These are phyloP conservation scores for Solanum virginianum DNA, from an alignment of 257 asterid species.

Conservation along the genomic window DNA sequence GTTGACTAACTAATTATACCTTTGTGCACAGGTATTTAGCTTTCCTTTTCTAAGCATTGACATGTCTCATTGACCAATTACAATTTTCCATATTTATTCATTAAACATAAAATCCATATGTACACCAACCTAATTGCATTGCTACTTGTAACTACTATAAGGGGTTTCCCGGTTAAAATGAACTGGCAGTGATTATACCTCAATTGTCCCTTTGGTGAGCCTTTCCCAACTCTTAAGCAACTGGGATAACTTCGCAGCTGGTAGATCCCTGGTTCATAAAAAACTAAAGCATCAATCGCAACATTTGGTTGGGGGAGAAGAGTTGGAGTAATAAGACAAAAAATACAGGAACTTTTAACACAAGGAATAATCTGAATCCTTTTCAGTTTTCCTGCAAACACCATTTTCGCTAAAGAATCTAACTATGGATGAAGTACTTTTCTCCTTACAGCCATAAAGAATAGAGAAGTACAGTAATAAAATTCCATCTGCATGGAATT, in stretches of 20 bases:
- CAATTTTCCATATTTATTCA: background rate
- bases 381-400: background rate
- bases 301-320: background rate
- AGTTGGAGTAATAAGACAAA: background rate
- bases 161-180: background rate
- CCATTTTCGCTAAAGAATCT: background rate
- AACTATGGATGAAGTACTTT: background rate
- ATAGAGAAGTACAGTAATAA: background rate
- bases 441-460: background rate
- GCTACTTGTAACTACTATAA: background rate
- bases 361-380: background rate
- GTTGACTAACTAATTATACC: background rate
- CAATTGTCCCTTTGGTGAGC: constrained; percentile 36
- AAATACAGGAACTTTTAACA: background rate
- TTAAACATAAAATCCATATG: background rate
- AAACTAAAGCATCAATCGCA: background rate
- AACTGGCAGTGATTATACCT: constrained; percentile 27
- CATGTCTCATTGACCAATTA: background rate
- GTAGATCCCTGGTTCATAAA: constrained; percentile 44
- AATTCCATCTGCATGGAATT: background rate
- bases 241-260: constrained; percentile 37
- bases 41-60: background rate
- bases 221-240: constrained; percentile 68
- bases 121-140: background rate
- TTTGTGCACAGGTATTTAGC: background rate